These are phyloP conservation scores for Ceratonia siliqua DNA, from an alignment of 306 rosid species.

Conservation along the genomic window DNA sequence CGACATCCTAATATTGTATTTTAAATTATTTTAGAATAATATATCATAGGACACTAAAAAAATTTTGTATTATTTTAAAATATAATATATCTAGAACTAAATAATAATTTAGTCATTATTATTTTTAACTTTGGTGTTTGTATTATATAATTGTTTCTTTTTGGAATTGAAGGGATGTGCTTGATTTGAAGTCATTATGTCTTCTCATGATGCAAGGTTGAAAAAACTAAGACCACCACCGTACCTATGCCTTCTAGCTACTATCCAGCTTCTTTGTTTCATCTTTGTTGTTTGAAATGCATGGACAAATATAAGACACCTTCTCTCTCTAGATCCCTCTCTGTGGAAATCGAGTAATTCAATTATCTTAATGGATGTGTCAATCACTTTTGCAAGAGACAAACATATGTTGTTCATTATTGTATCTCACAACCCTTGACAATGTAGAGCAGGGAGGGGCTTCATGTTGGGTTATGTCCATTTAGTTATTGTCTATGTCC, in stretches of 20 bases:
- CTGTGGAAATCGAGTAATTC: slow-evolving; percentile 33
- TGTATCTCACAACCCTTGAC: slow-evolving; percentile 48
- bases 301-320: slow-evolving; percentile 51
- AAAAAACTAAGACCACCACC: slow-evolving; percentile 35
- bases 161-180: slow-evolving; percentile 44
- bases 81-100: too few relatives aligned
- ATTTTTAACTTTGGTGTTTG: slow-evolving; percentile 37
- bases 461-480: slow-evolving; percentile 59
- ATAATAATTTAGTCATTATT: slow-evolving; percentile 39
- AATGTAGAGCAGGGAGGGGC: slow-evolving; percentile 45
- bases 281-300: slow-evolving; percentile 45
- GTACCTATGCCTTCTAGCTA: background rate
- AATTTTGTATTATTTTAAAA: too few relatives aligned
- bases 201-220: slow-evolving; percentile 52
- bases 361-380: slow-evolving; percentile 41
- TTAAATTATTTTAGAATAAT: too few relatives aligned
- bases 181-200: slow-evolving; percentile 59
- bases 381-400: slow-evolving; percentile 51
- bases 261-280: slow-evolving; percentile 43
- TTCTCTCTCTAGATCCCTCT: background rate
- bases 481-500: slow-evolving; percentile 53
- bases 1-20: too few relatives aligned
- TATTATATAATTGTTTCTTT: slow-evolving; percentile 57
- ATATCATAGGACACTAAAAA: too few relatives aligned
- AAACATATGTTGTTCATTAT: slow-evolving; percentile 63